Evolutionary conservation across 176 grass and related monocot genomes (phyloP).

Genomic region (Ensete glaucum): DNA sequence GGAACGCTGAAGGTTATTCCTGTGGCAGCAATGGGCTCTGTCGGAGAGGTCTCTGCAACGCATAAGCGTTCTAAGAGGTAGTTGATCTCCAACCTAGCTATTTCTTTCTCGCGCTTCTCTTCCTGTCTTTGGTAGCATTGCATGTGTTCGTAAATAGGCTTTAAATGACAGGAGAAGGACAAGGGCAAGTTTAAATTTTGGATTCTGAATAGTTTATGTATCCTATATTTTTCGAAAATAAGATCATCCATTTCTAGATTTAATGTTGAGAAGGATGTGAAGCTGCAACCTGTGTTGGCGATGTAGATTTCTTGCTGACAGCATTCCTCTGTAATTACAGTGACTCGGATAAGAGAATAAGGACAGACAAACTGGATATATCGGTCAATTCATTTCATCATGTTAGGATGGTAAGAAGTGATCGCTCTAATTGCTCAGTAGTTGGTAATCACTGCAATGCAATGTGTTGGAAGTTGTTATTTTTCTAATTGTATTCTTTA

Average conservation of each 20-base stretch:
- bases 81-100: background rate
- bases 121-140: background rate
- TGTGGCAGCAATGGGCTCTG: background rate
- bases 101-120: background rate
- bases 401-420: conserved; percentile 28
- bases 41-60: background rate
- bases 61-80: conserved; percentile 19
- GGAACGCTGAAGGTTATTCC: background rate
- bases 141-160: background rate
- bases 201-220: no score
- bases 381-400: conserved; percentile 30
- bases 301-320: background rate
- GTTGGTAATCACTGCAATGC: no score
- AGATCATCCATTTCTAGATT: no score
- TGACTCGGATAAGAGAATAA: conserved; percentile 27
- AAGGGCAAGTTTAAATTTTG: no score
- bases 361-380: conserved; percentile 29
- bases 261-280: no score
- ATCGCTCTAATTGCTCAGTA: no score
- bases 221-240: no score
- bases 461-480: no score
- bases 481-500: no score
- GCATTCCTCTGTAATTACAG: conserved; percentile 10
- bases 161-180: no score
- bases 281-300: no score